phyloP scores from a whole-genome alignment of 163 green algal genomes.

The Coccomyxa subellipsoidea region DNA sequence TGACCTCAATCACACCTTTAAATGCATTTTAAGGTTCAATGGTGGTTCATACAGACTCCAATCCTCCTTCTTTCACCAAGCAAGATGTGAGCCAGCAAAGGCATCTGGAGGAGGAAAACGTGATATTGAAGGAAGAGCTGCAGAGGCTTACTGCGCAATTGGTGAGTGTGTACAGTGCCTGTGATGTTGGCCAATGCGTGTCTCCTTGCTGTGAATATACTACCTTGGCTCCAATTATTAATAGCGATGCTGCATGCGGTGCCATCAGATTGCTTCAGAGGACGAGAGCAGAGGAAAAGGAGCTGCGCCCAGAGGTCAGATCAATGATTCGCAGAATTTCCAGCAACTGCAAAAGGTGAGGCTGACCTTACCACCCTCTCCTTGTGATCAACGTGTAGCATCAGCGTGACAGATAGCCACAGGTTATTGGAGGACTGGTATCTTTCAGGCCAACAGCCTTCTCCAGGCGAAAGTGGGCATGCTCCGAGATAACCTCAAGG shows the following conservation, averaged over 20 bases:
- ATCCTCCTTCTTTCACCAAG: background rate
- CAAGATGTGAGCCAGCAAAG: background rate
- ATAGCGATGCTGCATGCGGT: background rate
- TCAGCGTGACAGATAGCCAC: background rate
- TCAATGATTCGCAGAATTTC: background rate
- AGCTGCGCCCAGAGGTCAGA: background rate
- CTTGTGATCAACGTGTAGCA: background rate
- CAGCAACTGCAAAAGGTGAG: background rate
- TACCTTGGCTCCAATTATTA: background rate
- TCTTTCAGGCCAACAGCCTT: background rate
- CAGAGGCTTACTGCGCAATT: constrained; percentile 15
- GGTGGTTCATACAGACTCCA: background rate
- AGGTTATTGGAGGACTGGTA: background rate
- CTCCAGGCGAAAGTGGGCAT: background rate
- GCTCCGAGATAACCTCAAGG: background rate
- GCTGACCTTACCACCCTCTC: background rate
- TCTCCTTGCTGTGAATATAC: too few species aligned
- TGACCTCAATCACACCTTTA: too few species aligned
- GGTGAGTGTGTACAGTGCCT: constrained; percentile 7
- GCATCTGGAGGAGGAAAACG: constrained; percentile 20
- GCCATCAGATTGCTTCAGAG: background rate
- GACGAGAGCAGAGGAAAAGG: background rate
- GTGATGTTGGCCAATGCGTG: background rate
- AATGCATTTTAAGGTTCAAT: background rate
- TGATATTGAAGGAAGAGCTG: constrained; percentile 15